A percentile compares a stretch with the other conserved stretches of the same genome.
Evolutionary conservation across 2,329 filamentous ascomycete genomes (phyloP).

Genomic region (Talaromyces pinophilus): DNA sequence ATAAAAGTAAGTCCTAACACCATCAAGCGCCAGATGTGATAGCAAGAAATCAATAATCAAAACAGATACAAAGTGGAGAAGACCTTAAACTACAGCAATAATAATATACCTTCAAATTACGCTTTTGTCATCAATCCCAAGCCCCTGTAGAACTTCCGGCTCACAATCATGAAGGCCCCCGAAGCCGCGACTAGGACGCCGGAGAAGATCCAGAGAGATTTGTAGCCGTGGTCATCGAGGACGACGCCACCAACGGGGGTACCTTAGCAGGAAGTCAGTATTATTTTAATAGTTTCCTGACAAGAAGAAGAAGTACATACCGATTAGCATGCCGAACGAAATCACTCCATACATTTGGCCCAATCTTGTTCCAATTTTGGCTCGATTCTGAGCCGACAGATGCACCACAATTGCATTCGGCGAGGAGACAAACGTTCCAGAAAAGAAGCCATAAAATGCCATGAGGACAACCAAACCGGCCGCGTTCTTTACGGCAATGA

Average conservation of each 20-base stretch:
- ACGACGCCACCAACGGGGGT: constrained; percentile 21
- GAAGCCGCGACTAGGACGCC: constrained; percentile 11
- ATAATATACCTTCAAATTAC: not conserved
- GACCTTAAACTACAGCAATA: not conserved
- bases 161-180: constrained; percentile 6
- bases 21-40: not conserved
- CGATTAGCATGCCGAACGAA: constrained; percentile 21
- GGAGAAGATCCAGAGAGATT: constrained; percentile 15
- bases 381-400: constrained; percentile 4
- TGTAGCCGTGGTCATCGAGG: constrained; percentile 16
- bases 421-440: not conserved
- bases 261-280: constrained; percentile 6
- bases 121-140: constrained; percentile 14
- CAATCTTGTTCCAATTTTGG: constrained; percentile 18
- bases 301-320: not conserved
- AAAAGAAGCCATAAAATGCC: constrained; percentile 14
- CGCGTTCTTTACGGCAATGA: constrained; percentile 3
- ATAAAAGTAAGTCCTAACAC: not conserved
- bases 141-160: constrained; percentile 13
- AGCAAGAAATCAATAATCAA: not conserved
- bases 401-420: constrained; percentile 3
- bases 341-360: constrained; percentile 16
- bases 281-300: not conserved
- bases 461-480: constrained; percentile 12
- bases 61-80: not conserved